Conservation (phyloP, 2,329 filamentous ascomycete species). For the Trichoderma harzianum region DNA sequence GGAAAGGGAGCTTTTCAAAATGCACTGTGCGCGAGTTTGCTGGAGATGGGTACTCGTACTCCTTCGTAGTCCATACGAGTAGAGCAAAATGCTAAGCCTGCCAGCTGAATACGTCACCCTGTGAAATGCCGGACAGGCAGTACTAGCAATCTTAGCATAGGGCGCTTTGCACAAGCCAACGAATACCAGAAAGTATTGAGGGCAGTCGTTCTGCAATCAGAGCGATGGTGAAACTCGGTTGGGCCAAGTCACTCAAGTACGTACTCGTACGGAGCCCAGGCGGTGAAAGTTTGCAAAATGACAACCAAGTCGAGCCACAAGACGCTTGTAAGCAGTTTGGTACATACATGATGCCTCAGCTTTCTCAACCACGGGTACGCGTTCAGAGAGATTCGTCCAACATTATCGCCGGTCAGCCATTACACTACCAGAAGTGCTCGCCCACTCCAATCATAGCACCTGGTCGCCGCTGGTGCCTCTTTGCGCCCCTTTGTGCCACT, state of each 20-base stretch:
- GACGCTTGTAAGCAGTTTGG: not conserved
- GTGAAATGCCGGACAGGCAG: not conserved
- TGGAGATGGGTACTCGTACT: not conserved
- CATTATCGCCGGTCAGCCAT: not conserved
- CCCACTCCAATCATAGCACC: not conserved
- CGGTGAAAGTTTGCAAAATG: not conserved
- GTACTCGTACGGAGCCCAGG: not conserved
- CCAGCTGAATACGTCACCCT: not conserved
- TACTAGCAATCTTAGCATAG: not conserved
- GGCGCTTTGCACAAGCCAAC: not conserved
- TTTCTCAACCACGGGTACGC: not conserved
- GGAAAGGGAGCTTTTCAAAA: not conserved
- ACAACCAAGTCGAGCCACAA: not conserved
- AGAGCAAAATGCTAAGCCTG: not conserved
- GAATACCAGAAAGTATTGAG: not conserved
- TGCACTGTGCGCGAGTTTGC: not conserved
- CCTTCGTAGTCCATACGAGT: not conserved
- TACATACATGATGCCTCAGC: not conserved
- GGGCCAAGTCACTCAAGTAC: not conserved
- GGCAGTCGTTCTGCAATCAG: not conserved
- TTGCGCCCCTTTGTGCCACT: not conserved
- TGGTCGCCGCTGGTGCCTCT: not conserved
- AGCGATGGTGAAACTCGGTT: constrained; percentile 6
- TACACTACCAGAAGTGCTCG: not conserved
- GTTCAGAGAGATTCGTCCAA: not conserved